Base-by-base conservation (phyloP, 805 yeast species). In the Ogataea kodamae region DNA sequence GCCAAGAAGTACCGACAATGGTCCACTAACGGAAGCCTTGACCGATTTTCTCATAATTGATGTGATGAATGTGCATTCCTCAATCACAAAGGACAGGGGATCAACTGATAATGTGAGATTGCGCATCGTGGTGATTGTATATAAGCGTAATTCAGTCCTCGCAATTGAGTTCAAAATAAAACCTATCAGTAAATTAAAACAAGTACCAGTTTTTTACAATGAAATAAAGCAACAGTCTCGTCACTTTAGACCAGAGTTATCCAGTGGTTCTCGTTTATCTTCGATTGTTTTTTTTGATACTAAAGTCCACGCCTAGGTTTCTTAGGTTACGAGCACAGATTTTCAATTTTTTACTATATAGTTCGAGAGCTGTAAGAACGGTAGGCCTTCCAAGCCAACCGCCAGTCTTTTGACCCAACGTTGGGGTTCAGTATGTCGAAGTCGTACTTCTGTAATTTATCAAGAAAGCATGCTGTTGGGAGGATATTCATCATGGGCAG, bases 31-130 rank as follows among this genome's bases (percentile, higher is more conserved):
- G 31, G 82, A 74, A 46, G 82, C 81, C 43, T 84, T 76, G 54
- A 88, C 75, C 43, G 84, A 71, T 54, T 87, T 88, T 35, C 97
- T 70, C 95, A 92, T 87, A 14, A 92, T 88, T 12, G 95, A 80
- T 12, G 90, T 76, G 33, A 92, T 74, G 37, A 80, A 71, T 52
- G 86, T 82, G 57, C 96, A 87, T 64, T 92, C 97, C 54, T 84
- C 83, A 41, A 87, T 78, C 45, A 87, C 82, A 47, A 90, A 76
- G 2, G 94, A 82, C 36, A 81, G 72, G 9, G 94, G 84, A 57
- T 85, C 89, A 32, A 84, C 69, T 11, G 58, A 37, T 5, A 40
- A 23, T 19, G 28, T 31, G 7, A 27, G 7, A 18, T 10, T 23
- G 23, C 20, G 25, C 37, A 33, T 33, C 14, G 11, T 10, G 20